Evolutionary conservation across 345 rosid genomes (phyloP), one percentile per base, ranked within the genome.

Genomic region (Raphanus sativus): DNA sequence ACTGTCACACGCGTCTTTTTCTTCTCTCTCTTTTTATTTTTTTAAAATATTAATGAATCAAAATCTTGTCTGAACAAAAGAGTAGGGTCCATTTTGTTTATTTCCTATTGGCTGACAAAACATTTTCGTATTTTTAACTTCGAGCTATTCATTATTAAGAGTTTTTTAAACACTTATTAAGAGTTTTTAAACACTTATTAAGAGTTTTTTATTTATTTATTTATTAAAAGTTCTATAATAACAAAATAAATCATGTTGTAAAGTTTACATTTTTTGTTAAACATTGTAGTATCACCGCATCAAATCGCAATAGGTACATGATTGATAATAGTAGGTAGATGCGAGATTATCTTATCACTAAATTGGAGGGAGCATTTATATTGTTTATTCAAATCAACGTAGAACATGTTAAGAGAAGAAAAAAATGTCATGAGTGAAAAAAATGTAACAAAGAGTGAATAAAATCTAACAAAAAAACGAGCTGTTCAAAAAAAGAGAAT

Each of bases 1-100:
- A 66, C 82, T 45, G 84, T 69, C 69, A 76, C 77, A 90, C 91
- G 92, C 93, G 89, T 87, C 84, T 80, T 67, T 77, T 75, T 55
- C 61, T 59, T 65, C 70, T 72, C 50, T 72, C 50, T 25, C 62
- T 62, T 77, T 25, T 40, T 25, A 45, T 4, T 60, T 16, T 33
- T 60, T 16, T 33, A 16, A 42, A 73, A 71, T 33, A 21, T 54
- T 8, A 7, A n/a, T 67, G 12, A 26, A 62, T 8, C 4, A 11
- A 65, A 54, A 56, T 29, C 1, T 69, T 45, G 62, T 71, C 69
- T 84, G 72, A 68, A 67, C 10, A 17, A 13, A 54, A 58, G 25
- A 15, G 68, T 67, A 69, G 83, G 78, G 81, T n/a, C 85, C 83
- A 60, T 8, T 38, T 38, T 17, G 0, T 26, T 55, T 62, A 21